Percentiles rank a stretch among this genome's conserved stretches.
These are phyloP conservation scores for Cytospora schulzeri DNA, from an alignment of 2,329 filamentous ascomycete genomes.

Conservation along the genomic window DNA sequence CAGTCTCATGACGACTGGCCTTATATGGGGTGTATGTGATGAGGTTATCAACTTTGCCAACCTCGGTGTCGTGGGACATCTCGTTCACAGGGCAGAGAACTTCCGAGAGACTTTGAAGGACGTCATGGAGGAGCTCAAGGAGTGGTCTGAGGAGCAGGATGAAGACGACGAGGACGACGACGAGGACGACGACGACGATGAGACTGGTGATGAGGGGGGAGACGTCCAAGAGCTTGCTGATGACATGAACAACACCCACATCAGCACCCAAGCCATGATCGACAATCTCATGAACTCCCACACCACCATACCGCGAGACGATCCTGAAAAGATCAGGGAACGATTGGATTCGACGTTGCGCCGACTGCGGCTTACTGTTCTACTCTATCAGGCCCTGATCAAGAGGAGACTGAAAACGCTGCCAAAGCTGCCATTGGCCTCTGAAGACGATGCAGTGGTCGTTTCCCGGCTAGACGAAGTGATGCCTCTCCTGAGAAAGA, in stretches of 20 bases:
- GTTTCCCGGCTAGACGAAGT: constrained; percentile 56
- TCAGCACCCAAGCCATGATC: constrained; percentile 57
- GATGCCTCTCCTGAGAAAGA: constrained; percentile 55
- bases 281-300: constrained; percentile 69
- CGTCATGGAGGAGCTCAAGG: constrained; percentile 81
- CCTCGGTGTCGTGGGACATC: constrained; percentile 69
- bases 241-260: constrained; percentile 36
- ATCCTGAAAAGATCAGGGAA: constrained; percentile 65
- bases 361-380: constrained; percentile 65
- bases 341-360: constrained; percentile 66
- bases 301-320: constrained; percentile 62
- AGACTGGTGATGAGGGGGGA: constrained; percentile 41
- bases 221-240: constrained; percentile 45
- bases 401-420: constrained; percentile 70
- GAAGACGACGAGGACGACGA: constrained; percentile 60
- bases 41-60: constrained; percentile 64
- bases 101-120: constrained; percentile 77
- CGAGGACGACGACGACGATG: constrained; percentile 40
- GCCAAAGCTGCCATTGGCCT: constrained; percentile 39
- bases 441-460: constrained; percentile 32
- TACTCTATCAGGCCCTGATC: constrained; percentile 69
- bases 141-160: constrained; percentile 77
- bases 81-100: constrained; percentile 72
- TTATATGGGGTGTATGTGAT: constrained; percentile 85
- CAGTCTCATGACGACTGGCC: constrained; percentile 68